Evolutionary conservation across 768 basidiomycete species (phyloP).

Genomic region (Pisolithus orientalis): DNA sequence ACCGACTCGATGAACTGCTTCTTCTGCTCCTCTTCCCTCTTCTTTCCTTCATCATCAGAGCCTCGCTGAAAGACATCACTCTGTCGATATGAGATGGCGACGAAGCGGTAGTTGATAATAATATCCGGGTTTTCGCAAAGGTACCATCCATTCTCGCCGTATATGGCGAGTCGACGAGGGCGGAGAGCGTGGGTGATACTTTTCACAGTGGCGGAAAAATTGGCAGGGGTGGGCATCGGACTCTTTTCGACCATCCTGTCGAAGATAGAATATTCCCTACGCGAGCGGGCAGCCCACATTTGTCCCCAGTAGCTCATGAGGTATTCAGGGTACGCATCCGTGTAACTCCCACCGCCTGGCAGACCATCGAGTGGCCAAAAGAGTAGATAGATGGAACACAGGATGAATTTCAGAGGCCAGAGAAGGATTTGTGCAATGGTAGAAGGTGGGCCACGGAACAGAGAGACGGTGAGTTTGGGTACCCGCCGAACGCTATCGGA

Average conservation of each 20-base stretch:
- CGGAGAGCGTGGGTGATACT: conserved; percentile 8
- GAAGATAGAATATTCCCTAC: conserved; percentile 9
- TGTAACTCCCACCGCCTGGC: background rate
- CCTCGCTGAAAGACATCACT: conserved; percentile 7
- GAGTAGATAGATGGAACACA: conserved; percentile 4
- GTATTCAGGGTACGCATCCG: conserved; percentile 2
- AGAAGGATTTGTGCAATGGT: background rate
- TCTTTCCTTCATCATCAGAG: background rate
- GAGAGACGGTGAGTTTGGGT: conserved; percentile 10
- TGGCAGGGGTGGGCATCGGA: conserved; percentile 1
- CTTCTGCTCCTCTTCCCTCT: conserved; percentile 1
- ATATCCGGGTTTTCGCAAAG: background rate
- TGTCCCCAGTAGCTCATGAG: conserved; percentile 9
- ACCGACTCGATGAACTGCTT: conserved; percentile 5
- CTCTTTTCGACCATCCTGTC: background rate
- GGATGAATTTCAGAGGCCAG: conserved; percentile 6
- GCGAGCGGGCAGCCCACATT: conserved; percentile 18
- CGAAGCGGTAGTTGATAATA: conserved; percentile 6
- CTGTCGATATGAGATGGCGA: conserved; percentile 14
- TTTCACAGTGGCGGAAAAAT: background rate
- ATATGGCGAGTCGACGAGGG: conserved; percentile 9
- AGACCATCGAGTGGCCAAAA: conserved; percentile 7
- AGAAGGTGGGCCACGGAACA: conserved; percentile 4
- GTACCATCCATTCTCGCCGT: conserved; percentile 3
- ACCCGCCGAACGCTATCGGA: background rate